Evolutionary conservation across 129 eudicot species (phyloP), one percentile per base, ranked within the genome.

Genomic region (Flaveria robusta): DNA sequence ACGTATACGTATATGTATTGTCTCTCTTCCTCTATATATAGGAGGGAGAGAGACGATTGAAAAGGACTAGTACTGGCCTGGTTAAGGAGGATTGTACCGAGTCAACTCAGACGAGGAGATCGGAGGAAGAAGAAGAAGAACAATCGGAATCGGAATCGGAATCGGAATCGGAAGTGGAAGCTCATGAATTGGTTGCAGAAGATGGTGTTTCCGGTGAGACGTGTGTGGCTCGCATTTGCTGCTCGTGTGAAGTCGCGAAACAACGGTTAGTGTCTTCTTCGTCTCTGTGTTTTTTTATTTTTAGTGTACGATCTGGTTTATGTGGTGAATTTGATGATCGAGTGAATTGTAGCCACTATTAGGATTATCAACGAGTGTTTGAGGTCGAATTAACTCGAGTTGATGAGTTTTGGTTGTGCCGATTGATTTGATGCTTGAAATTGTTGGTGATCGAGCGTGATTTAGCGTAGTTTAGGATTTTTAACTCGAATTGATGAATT

Each of bases 171-270:
- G 81, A 86, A 78, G 77, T 76, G 34, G 16, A 85, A 85, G 71
- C 66, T 83, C 66, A 86, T 85, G 90, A 86, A 62, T 27, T 83
- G 83, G 90, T 66, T 86, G 85, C 83, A 84, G 1, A 88, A 88
- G 43, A 83, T 88, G 83, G 90, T 82, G 16, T 88, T 88, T 56
- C 93, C 93, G 5, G 90, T 88, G 22, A 83, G 88, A 51, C 79
- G 90, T 74, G 90, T 82, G 58, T 86, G 88, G 85, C 50, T 86
- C 77, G 81, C 88, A 5, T 71, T 88, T 76, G 72, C 93, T 50
- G 62, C 93, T 43, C 89, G 89, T 56, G 81, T 85, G 27, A 88
- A 83, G 54, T 75, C 93, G 42, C 88, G 86, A 4, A 83, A 86
- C 37, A 79, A 81, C 43, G 90, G 93, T 88, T 12, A 78, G 87